These are phyloP conservation scores for Candida sojae DNA, from an alignment of 1,139 yeast genomes.

Conservation along the genomic window DNA sequence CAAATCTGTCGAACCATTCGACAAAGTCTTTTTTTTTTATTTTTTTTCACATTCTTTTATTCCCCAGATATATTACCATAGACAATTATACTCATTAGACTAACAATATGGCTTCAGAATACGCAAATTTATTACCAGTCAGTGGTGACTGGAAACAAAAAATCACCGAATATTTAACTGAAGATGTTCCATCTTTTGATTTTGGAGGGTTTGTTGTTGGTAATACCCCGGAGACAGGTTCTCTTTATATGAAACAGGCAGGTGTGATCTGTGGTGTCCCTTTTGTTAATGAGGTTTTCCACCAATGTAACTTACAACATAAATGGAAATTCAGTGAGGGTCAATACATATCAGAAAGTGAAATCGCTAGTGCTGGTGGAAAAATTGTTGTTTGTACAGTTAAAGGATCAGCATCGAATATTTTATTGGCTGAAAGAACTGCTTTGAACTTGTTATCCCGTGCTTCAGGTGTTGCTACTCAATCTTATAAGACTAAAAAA, in stretches of 20 bases:
- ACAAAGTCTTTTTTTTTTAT: not conserved
- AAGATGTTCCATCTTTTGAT: constrained; percentile 92
- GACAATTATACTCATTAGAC: not conserved
- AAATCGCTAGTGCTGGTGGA: constrained; percentile 43
- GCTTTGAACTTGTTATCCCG: constrained; percentile 82
- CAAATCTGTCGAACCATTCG: not conserved
- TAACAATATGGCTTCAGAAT: constrained; percentile 23
- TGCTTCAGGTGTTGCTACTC: constrained; percentile 89
- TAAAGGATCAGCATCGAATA: constrained; percentile 76
- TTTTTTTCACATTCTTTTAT: not conserved
- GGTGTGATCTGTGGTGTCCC: constrained; percentile 91
- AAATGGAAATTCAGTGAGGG: constrained; percentile 82
- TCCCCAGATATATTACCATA: not conserved
- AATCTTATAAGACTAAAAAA: constrained; percentile 56
- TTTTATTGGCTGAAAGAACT: constrained; percentile 82
- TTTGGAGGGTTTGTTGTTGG: constrained; percentile 97
- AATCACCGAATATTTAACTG: constrained; percentile 73
- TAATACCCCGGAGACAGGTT: constrained; percentile 65
- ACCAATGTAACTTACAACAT: constrained; percentile 69
- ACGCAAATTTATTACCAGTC: constrained; percentile 65
- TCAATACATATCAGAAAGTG: constrained; percentile 42
- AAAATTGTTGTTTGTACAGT: constrained; percentile 78
- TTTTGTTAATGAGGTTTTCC: constrained; percentile 82
- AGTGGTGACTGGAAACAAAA: constrained; percentile 80
- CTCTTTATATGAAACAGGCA: constrained; percentile 74